These are phyloP conservation scores for Brassica napus DNA, from an alignment of 345 rosid genomes.

Conservation along the genomic window Da-Ae NC_063436.1:2836001-2836500, in stretches of 20 bases:
- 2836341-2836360: constrained; percentile 98
- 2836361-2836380: constrained; percentile 96
- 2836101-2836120: constrained; percentile 98
- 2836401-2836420: constrained; percentile 81
- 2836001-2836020: neutral
- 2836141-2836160: constrained; percentile 88
- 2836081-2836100: constrained; percentile 96
- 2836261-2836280: constrained; percentile 99
- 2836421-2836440: constrained; percentile 99
- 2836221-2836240: constrained; percentile 94
- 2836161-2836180: constrained; percentile 78
- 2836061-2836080: constrained; percentile 78
- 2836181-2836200: constrained; percentile 96
- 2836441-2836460: constrained; percentile 84
- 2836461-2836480: constrained; percentile 88
- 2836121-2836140: constrained; percentile 97
- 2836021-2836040: neutral
- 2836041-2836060: constrained; percentile 8
- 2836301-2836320: constrained; percentile 86
- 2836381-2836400: constrained; percentile 84
- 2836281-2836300: constrained; percentile 88
- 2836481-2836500: constrained; percentile 95
- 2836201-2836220: constrained; percentile 77
- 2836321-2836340: constrained; percentile 99
- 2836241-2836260: constrained; percentile 99